Evolutionary conservation across 2,329 filamentous ascomycete genomes (phyloP).

Genomic region (Fusarium gaditjirri): DNA sequence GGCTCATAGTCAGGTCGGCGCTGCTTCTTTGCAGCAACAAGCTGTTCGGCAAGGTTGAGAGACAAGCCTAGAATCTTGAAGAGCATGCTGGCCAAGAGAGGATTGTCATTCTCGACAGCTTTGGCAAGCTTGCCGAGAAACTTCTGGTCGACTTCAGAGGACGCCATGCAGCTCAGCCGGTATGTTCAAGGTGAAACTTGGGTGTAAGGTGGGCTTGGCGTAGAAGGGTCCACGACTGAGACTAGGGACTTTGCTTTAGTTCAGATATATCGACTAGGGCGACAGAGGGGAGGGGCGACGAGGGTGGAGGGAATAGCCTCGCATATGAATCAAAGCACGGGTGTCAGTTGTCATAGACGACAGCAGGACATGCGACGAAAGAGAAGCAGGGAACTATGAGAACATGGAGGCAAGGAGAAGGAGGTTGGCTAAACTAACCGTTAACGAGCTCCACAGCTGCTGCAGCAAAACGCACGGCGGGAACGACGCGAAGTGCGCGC

Average conservation of each 20-base stretch:
- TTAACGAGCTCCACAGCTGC: constrained; percentile 43
- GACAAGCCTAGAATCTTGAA: constrained; percentile 94
- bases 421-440: constrained; percentile 44
- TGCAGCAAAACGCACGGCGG: constrained; percentile 36
- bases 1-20: constrained; percentile 83
- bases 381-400: constrained; percentile 37
- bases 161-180: constrained; percentile 75
- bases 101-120: constrained; percentile 79
- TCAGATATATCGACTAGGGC: constrained; percentile 35
- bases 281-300: constrained; percentile 33
- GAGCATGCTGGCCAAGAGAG: constrained; percentile 81
- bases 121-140: constrained; percentile 91
- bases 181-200: constrained; percentile 12
- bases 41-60: constrained; percentile 84
- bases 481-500: constrained; percentile 36
- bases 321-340: constrained; percentile 46
- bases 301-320: constrained; percentile 38
- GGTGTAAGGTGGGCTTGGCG: constrained; percentile 26
- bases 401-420: constrained; percentile 37
- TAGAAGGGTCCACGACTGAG: constrained; percentile 29
- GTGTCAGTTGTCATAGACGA: constrained; percentile 37
- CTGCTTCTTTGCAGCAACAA: constrained; percentile 84
- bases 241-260: constrained; percentile 39
- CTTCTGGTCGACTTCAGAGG: constrained; percentile 97
- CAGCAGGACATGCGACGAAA: constrained; percentile 30